These are phyloP conservation scores for Pezicula neosporulosa DNA, from an alignment of 2,329 filamentous ascomycete species.

Conservation along the genomic window DNA sequence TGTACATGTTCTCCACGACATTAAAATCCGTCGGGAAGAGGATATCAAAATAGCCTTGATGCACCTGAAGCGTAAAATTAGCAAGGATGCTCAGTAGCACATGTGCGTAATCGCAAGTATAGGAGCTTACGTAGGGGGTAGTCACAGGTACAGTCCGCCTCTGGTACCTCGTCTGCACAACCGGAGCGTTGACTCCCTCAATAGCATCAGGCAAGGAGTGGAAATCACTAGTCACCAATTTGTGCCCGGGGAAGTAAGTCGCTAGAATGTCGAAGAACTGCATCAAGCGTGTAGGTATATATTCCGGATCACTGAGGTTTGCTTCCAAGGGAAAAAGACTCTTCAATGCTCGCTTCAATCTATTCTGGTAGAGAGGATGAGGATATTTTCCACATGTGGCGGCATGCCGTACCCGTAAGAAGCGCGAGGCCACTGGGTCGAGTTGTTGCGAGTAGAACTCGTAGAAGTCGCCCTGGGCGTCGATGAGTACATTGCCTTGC, in stretches of 20 bases:
- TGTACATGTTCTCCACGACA: conserved; percentile 88
- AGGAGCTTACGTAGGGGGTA: conserved; percentile 74
- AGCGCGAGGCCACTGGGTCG: conserved; percentile 79
- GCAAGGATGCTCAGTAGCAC: background rate
- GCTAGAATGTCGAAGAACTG: conserved; percentile 93
- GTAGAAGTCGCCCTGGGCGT: conserved; percentile 82
- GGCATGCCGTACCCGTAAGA: conserved; percentile 78
- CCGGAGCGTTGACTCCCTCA: conserved; percentile 82
- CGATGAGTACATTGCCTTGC: conserved; percentile 86
- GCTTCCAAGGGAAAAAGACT: conserved; percentile 65
- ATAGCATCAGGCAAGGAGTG: conserved; percentile 79
- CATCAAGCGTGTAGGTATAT: conserved; percentile 91
- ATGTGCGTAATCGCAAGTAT: background rate
- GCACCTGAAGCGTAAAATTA: conserved; percentile 55
- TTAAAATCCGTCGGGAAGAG: conserved; percentile 95
- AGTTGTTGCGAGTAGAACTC: conserved; percentile 84
- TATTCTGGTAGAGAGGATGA: conserved; percentile 51
- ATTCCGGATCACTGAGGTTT: conserved; percentile 82
- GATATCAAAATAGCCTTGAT: conserved; percentile 98
- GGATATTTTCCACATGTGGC: conserved; percentile 65
- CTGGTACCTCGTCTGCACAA: conserved; percentile 92
- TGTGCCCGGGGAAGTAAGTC: conserved; percentile 84
- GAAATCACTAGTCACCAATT: conserved; percentile 88
- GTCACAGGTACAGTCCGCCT: conserved; percentile 83
- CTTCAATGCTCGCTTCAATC: conserved; percentile 57